Conservation (phyloP, 192 early-diverging fungal genomes). For the Linnemannia schmuckeri region DNA sequence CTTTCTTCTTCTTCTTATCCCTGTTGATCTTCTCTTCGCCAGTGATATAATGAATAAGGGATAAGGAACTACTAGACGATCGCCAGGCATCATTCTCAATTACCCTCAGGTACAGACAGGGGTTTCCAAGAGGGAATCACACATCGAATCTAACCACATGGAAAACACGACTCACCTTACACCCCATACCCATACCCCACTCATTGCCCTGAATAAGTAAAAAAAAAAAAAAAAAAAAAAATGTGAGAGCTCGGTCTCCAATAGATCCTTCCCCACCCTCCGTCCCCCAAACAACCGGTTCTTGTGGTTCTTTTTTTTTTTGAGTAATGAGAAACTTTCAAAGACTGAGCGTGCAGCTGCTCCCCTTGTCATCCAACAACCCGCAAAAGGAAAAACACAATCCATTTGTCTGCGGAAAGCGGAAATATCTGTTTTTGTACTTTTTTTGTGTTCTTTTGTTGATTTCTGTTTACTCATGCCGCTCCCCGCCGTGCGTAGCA, state of each 20-base stretch:
- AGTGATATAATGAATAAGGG: background rate
- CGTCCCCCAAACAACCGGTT: background rate
- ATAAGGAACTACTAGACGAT: background rate
- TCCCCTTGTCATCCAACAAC: too few species aligned
- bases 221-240: background rate
- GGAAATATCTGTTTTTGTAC: conserved; percentile 2
- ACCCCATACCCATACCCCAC: background rate
- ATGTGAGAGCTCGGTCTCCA: background rate
- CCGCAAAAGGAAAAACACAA: conserved; percentile 16
- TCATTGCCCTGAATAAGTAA: background rate
- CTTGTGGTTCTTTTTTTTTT: background rate
- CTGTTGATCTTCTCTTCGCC: too few species aligned
- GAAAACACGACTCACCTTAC: background rate
- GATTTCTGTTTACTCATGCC: too few species aligned
- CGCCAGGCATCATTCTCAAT: background rate
- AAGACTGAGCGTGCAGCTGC: background rate
- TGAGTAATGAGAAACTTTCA: background rate
- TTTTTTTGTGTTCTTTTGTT: background rate
- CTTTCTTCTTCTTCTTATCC: background rate
- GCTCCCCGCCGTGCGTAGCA: too few species aligned
- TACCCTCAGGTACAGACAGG: background rate
- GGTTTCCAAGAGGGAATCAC: background rate
- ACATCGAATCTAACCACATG: background rate
- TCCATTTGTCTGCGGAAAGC: conserved; percentile 5
- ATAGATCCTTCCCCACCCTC: background rate